Evolutionary conservation across 2,329 filamentous ascomycete genomes (phyloP).

Genomic region (Trichoderma hamatum): DNA sequence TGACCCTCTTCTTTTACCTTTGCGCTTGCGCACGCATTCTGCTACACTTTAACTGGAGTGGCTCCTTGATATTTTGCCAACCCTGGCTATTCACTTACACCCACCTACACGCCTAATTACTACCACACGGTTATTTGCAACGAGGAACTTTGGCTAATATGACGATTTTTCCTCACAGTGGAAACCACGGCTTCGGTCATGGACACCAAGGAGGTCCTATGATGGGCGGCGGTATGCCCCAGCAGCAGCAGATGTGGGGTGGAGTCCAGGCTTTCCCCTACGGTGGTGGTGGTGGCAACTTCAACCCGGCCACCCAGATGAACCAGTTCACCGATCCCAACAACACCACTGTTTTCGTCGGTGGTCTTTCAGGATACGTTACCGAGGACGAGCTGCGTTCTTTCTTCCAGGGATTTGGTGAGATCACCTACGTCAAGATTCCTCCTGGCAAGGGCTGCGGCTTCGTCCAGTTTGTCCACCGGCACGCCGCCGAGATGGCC

Average conservation of each 20-base stretch:
- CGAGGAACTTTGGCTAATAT: conserved; percentile 3
- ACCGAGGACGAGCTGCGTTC: conserved; percentile 99
- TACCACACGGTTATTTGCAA: neutral
- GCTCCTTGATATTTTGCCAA: neutral
- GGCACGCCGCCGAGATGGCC: conserved; percentile 98
- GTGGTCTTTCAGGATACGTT: conserved; percentile 94
- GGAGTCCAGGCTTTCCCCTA: conserved; percentile 44
- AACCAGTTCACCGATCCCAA: conserved; percentile 99
- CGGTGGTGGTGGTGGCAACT: conserved; percentile 40
- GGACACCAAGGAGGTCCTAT: conserved; percentile 50
- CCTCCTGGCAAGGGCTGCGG: conserved; percentile 98
- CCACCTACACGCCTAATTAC: neutral
- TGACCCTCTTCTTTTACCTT: neutral
- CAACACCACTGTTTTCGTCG: conserved; percentile 99
- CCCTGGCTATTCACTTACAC: conserved; percentile 21
- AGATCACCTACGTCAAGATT: conserved; percentile 99
- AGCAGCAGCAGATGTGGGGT: conserved; percentile 50
- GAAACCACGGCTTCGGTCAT: conserved; percentile 47
- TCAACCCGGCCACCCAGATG: conserved; percentile 66
- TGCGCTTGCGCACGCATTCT: neutral
- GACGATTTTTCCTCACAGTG: conserved; percentile 31
- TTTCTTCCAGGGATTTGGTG: conserved; percentile 99
- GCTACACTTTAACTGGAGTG: neutral
- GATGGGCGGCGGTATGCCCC: conserved; percentile 50
- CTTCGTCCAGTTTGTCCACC: conserved; percentile 98